Base-by-base conservation (phyloP, 208 protist species). In the Crithidia bombi region DNA sequence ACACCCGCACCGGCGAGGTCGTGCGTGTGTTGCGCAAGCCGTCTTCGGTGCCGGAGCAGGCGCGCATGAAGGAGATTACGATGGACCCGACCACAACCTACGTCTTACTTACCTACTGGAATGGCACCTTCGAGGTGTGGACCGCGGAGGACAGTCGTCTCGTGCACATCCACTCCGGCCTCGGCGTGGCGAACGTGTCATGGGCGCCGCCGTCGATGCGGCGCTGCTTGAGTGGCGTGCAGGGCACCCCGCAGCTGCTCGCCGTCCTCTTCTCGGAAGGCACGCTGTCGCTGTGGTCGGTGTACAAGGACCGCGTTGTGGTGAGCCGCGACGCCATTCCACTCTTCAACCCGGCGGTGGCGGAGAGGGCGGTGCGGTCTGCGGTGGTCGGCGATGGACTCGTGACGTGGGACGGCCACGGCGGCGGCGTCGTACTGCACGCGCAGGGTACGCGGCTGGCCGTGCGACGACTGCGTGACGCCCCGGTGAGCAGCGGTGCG, bases 91-190 rank as follows among this genome's bases (percentile, higher is more conserved):
- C 69, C 21, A 58, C 68, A 36, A 82, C 68, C 12, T 95, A 87
- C 65, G 67, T 95, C 23, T 68, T 95, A 38, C 70, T 93, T 4
- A 69, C 74, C 7, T 95, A 87, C 78, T 79, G 78, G 75, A 83
- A 91, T 47, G 84, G 87, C 52, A 87, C 83, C 11, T 95, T 95
- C 68, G 90, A 95, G 69, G 83, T 95, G 11, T 95, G 90, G 90
- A 90, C 79, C 61, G 72, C 80, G 11, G 79, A 84, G 55, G 81
- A 81, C 30, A 65, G 72, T 50, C 69, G 78, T 14, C 71, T 95
- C 59, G 79, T 95, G 73, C 87, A 92, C 75, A 73, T 84, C 21
- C 84, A 90, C 78, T 78, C 80, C 47, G 87, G 86, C 38, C 75
- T 90, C 51, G 83, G 85, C 50, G 82, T 95, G n/a, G 74, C 79